Evolutionary conservation across 2,329 filamentous ascomycete species (phyloP), one percentile per base, ranked within the genome.

Genomic region (Colletotrichum sp.): DNA sequence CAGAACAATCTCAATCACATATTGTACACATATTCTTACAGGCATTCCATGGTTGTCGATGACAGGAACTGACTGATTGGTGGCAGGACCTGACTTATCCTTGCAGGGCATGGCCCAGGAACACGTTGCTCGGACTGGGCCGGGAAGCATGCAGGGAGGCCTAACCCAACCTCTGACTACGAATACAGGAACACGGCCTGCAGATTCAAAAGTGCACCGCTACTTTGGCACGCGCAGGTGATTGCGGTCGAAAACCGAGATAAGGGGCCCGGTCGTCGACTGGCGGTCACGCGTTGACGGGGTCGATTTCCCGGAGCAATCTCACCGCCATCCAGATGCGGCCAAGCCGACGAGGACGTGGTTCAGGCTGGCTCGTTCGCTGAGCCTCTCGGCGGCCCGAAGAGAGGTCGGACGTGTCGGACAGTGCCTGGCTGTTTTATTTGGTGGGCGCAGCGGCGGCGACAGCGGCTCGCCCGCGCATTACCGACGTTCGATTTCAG

Each of bases 321-420:
- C 44, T 76, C 73, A 76, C 73, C 73, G 73, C 73, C 66, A 21
- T 28, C 55, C 52, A 49, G 12, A 64, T 68, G 70, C 73, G 73
- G 73, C 73, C 69, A 73, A 73, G 70, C 73, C 73, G 73, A 76
- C 12, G 34, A 59, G 49, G 49, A 62, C 21, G 69, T 68, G 69
- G 64, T 68, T 62, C 15, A 26, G 36, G 30, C 68, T 39, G 55
- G 68, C 55, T 55, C 36, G 26, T 66, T 32, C 60, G 60, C 44
- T 63, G 13, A 30, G 39, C 39, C 28, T 30, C 28, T 72, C 36
- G 62, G 68, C 68, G 62, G 57, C n/a, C 68, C 62, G 68, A 67
- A n/a, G 28, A 18, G 10, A 15, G 26, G 34, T 71, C 71, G 71
- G 66, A 69, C 71, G 39, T 71, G 68, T 75, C 62, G 68, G 72